Base-by-base conservation (phyloP, 768 basidiomycete genomes). In the Macrocybe gigantea region DNA sequence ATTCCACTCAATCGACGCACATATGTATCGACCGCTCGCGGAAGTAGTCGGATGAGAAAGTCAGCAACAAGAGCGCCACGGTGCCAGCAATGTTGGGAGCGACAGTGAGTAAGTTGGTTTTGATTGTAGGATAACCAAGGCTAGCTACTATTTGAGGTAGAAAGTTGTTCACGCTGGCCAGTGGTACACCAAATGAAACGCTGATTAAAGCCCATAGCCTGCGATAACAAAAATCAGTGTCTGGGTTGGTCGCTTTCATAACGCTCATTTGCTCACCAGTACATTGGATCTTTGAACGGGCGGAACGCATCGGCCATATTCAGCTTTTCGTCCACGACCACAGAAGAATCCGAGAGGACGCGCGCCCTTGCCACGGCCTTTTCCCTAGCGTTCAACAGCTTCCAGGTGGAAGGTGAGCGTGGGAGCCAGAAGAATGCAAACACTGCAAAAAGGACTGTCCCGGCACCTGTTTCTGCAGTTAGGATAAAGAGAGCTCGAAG, bases 151-250 rank as follows among this genome's bases (percentile, higher is more conserved):
- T 73, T 39, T 78, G 75, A 0, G 74, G 75, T 10, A 79, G 62
- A 56, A 77, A 78, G 51, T 76, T 77, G 56, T 76, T 75, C 47
- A 77, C 77, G n/a, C 72, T 73, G 1, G 73, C 72, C 6, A 74
- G 60, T 1, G 75, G 75, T 5, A 79, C 75, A 7, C 75, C 72
- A 33, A 71, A 70, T 6, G 71, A 68, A 34, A 73, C 50, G 54
- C 68, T 71, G 50, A 76, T 73, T 37, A 73, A 38, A 5, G 72
- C 72, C 74, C 73, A 76, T 33, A 72, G 13, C 72, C 67, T 70
- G 33, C 34, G 15, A 29, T 41, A 11, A 29, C 36, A 33, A 44
- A 29, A 29, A 31, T 14, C 15, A 31, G 29, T 32, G 30, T 9
- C 41, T 32, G 9, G 29, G 10, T 3, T 5, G 29, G 3, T 13